Base-by-base conservation (phyloP, 2,329 filamentous ascomycete species). In the Penicillium rolfsii region DNA sequence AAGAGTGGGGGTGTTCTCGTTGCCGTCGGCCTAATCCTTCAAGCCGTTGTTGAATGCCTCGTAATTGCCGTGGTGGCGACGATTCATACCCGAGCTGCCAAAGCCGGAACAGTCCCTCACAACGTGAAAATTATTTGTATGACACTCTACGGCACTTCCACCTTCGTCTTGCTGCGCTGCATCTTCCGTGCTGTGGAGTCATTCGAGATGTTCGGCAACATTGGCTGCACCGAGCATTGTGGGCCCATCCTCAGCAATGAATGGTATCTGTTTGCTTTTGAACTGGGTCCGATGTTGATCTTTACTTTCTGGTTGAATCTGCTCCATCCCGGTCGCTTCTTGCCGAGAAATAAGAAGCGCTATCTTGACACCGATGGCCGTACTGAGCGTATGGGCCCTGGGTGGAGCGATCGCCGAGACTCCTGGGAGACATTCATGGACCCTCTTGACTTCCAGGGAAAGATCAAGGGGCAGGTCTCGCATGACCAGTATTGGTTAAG, bases 181-280 rank as follows among this genome's bases (percentile, higher is more conserved):
- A 70, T 77, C 43, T 75, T 72, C 58, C 74, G 76, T n/a, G 70
- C 71, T 6, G 62, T 76, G 26, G 74, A 78, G 59, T 64, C 68
- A 5, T 76, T 77, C 56, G 68, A 65, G 46, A 64, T 64, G 52
- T 68, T 70, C 35, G 52, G 49, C 7, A 60, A 68, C 1, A 41
- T 68, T 24, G 61, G 59, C 16, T 74, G 70, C 38, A 53, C 55
- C 26, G 57, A 64, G 38, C 58, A 65, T 36, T 77, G 73, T 57
- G 66, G 66, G 5, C 40, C 68, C 1, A 63, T 75, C 11, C 63
- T 71, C 9, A 69, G 61, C 16, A 63, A 77, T 26, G 75, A 77
- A 48, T 78, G 75, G 75, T 77, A 72, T 33, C 59, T 78, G 7
- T 77, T 73, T 58, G 71, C 64, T 12, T 76, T 77, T 55, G 76